Conservation (phyloP, 371 early-diverging fungal species). For the Lichtheimia corymbifera region DNA sequence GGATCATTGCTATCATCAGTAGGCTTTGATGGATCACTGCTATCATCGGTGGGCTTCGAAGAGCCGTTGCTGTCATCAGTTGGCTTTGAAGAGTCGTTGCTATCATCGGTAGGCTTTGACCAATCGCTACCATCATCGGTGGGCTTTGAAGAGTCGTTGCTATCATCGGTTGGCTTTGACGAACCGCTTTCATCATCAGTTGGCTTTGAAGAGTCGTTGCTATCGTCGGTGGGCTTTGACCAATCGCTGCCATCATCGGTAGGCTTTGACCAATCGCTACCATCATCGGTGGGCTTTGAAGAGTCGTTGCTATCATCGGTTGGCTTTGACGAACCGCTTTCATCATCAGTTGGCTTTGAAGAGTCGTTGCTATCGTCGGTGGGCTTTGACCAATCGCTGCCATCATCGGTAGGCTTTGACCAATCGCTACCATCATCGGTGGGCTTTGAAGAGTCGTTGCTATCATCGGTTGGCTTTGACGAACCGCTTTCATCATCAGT, state of each 20-base stretch:
- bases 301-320: too few relatives aligned
- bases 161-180: background rate
- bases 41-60: background rate
- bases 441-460: too few relatives aligned
- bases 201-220: background rate
- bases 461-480: background rate
- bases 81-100: background rate
- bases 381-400: background rate
- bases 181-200: background rate
- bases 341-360: too few relatives aligned
- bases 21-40: background rate
- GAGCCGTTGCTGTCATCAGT: background rate
- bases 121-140: background rate
- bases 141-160: background rate
- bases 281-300: background rate
- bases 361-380: background rate
- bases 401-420: background rate
- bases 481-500: background rate
- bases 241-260: background rate
- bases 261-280: background rate
- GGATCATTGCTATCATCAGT: background rate
- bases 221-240: background rate
- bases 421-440: background rate
- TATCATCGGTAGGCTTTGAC: background rate
- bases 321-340: too few relatives aligned